Conservation (phyloP, 2,329 filamentous ascomycete species). For the Magnaporthales sp. region DNA sequence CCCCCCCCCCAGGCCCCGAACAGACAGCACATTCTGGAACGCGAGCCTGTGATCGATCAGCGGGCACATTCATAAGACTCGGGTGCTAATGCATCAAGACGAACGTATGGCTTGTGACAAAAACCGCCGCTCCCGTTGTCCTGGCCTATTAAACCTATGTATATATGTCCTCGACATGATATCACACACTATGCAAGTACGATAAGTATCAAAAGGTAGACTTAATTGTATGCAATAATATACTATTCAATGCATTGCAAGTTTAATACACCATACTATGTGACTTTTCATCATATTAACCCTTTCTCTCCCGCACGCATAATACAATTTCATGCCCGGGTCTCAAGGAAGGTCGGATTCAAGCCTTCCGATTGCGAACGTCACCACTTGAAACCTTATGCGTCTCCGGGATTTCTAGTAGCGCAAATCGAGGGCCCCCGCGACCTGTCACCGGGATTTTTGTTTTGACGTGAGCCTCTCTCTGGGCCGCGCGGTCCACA, state of each 20-base stretch:
- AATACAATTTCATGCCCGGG: background rate
- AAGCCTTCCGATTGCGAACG: background rate
- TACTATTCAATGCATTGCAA: background rate
- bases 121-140: background rate
- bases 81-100: background rate
- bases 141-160: background rate
- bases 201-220: background rate
- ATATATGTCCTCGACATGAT: background rate
- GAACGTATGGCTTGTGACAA: background rate
- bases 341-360: background rate
- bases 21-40: background rate
- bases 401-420: background rate
- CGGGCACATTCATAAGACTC: background rate
- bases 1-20: too few relatives aligned
- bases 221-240: background rate
- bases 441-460: background rate
- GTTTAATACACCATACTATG: background rate
- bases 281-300: background rate
- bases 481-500: background rate
- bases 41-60: background rate
- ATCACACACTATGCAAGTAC: background rate
- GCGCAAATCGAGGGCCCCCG: background rate
- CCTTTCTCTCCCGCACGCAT: background rate
- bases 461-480: background rate
- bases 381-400: background rate